These are phyloP conservation scores for Acer negundo DNA, from an alignment of 345 rosid genomes.

Conservation along the genomic window DNA sequence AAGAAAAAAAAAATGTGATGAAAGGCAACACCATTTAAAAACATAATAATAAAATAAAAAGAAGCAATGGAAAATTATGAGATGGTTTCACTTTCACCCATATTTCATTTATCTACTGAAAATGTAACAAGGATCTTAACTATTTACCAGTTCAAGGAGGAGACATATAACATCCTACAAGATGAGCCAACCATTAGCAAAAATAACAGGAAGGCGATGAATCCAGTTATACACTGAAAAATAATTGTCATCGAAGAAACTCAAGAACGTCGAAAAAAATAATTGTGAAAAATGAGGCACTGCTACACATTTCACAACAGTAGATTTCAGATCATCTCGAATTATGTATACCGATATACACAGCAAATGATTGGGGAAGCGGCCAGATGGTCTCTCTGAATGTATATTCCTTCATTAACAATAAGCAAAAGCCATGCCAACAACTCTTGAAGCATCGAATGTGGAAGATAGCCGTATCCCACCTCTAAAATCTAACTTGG, in stretches of 20 bases:
- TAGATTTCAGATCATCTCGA: slow-evolving; percentile 2
- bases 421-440: slow-evolving; percentile 31
- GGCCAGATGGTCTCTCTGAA: neutral
- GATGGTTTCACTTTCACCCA: neutral
- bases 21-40: no score
- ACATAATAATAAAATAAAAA: no score
- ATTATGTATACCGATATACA: slow-evolving; percentile 21
- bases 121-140: neutral
- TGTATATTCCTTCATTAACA: slow-evolving; percentile 21
- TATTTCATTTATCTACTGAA: neutral
- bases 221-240: neutral
- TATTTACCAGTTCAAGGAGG: neutral
- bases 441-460: slow-evolving; percentile 25
- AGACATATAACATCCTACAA: slow-evolving; percentile 2
- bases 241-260: neutral
- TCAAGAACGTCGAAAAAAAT: neutral
- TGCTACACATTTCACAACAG: slow-evolving; percentile 29
- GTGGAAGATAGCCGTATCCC: slow-evolving; percentile 21
- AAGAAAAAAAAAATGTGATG: no score
- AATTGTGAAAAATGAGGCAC: slow-evolving; percentile 8
- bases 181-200: slow-evolving; percentile 36
- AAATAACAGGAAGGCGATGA: slow-evolving; percentile 28
- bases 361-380: slow-evolving; percentile 6
- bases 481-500: slow-evolving; percentile 36
- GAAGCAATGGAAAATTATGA: neutral